Evolutionary conservation across 2,329 filamentous ascomycete genomes (phyloP).

Genomic region (Colletotrichum musae): DNA sequence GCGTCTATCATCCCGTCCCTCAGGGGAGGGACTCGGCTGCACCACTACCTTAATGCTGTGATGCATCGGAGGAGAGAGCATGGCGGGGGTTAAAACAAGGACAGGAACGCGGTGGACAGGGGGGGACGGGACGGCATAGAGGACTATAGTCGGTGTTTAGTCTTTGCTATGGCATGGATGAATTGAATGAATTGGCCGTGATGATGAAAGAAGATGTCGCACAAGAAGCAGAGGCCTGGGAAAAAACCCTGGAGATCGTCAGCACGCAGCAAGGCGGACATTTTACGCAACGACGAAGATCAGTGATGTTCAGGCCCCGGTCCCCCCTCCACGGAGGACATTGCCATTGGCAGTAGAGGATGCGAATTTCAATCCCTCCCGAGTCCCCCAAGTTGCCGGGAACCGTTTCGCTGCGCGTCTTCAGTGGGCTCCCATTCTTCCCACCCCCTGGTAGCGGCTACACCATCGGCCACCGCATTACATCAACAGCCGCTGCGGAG

Average conservation of each 20-base stretch:
- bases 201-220: not conserved
- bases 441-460: not conserved
- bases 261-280: not conserved
- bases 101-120: not conserved
- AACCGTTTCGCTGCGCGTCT: not conserved
- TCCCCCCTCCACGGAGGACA: not conserved
- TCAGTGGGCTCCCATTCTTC: not conserved
- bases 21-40: too few species aligned
- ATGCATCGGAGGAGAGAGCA: too few species aligned
- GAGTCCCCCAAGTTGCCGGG: not conserved
- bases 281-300: conserved; percentile 22
- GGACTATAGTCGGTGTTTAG: too few species aligned
- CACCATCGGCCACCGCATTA: conserved; percentile 1
- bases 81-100: not conserved
- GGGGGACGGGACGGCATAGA: too few species aligned
- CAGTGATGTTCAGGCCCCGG: conserved; percentile 3
- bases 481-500: conserved; percentile 11
- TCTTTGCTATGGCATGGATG: too few species aligned
- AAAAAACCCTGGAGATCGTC: conserved; percentile 34
- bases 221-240: conserved; percentile 8
- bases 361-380: not conserved
- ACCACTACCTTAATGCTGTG: too few species aligned
- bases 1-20: too few species aligned
- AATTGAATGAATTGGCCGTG: too few species aligned
- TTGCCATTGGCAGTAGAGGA: conserved; percentile 24